These are phyloP conservation scores for Dioscorea dumetorum DNA, from an alignment of 106 monocot species.

Conservation along the genomic window DNA sequence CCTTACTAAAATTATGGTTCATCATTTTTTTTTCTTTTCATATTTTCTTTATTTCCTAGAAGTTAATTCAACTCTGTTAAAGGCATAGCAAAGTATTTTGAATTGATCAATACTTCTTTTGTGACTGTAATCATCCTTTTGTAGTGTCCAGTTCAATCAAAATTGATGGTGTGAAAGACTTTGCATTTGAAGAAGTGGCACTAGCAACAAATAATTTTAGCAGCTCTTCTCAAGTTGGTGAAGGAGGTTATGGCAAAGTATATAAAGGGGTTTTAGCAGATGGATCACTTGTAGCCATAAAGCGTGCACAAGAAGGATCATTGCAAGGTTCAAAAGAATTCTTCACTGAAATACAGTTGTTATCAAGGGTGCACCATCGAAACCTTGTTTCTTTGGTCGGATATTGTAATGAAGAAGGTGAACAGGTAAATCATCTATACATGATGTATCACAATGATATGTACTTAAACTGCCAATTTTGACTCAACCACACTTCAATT, in stretches of 20 bases:
- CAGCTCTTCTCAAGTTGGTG: conserved; percentile 48
- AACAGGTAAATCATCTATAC: conserved; percentile 39
- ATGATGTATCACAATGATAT: not conserved
- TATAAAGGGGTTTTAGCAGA: conserved; percentile 64
- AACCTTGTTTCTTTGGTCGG: conserved; percentile 66
- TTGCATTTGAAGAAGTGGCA: conserved; percentile 56
- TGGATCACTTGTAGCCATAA: conserved; percentile 64
- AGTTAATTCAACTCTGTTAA: too few species aligned
- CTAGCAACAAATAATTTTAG: conserved; percentile 50
- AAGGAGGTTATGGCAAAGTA: conserved; percentile 78
- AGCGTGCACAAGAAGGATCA: conserved; percentile 63
- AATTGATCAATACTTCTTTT: not conserved
- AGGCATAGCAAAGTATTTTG: not conserved
- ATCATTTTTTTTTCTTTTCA: too few species aligned
- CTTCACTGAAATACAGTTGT: conserved; percentile 59
- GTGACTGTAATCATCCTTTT: not conserved
- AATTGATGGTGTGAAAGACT: conserved; percentile 47
- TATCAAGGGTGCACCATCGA: conserved; percentile 66
- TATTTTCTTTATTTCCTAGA: not conserved
- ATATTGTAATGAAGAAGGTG: conserved; percentile 67
- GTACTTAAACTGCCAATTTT: too few species aligned
- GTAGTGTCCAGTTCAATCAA: conserved; percentile 43
- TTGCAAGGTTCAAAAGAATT: conserved; percentile 80
- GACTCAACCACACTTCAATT: too few species aligned
- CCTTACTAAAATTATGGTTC: too few species aligned